Evolutionary conservation across 352 stramenopile genomes (phyloP).

Genomic region (Globisporangium polare): DNA sequence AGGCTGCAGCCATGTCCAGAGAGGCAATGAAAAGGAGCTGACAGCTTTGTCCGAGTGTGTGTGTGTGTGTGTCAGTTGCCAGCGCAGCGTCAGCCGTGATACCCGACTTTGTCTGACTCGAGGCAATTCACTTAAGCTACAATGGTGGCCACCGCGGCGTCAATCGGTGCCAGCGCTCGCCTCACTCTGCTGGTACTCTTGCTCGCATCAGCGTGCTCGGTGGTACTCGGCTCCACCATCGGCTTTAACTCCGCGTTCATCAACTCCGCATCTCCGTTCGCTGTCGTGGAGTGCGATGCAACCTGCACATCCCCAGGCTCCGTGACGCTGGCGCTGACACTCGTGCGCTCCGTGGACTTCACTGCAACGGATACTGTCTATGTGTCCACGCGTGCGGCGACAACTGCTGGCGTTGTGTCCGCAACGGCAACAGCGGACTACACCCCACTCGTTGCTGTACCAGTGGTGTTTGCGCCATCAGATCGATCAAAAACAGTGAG

Average conservation of each 20-base stretch:
- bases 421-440: constrained; percentile 34
- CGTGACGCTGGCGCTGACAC: constrained; percentile 27
- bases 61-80: not conserved
- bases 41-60: not conserved
- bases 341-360: constrained; percentile 29
- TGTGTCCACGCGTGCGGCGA: constrained; percentile 29
- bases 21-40: not conserved
- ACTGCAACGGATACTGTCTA: constrained; percentile 26
- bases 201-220: not conserved
- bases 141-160: not conserved
- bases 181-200: constrained; percentile 4
- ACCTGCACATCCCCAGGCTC: constrained; percentile 30
- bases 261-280: constrained; percentile 18
- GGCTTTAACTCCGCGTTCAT: constrained; percentile 35
- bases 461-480: constrained; percentile 25
- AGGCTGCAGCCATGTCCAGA: too few species aligned
- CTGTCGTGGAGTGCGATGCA: constrained; percentile 30
- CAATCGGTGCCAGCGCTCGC: not conserved
- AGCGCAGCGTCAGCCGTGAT: not conserved
- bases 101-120: not conserved
- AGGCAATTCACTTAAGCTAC: not conserved
- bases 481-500: constrained; percentile 26
- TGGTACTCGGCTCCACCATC: constrained; percentile 15
- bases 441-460: constrained; percentile 18
- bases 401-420: not conserved